Conservation (phyloP, 164 flowering plant genomes). For the Liquidambar formosana region DNA sequence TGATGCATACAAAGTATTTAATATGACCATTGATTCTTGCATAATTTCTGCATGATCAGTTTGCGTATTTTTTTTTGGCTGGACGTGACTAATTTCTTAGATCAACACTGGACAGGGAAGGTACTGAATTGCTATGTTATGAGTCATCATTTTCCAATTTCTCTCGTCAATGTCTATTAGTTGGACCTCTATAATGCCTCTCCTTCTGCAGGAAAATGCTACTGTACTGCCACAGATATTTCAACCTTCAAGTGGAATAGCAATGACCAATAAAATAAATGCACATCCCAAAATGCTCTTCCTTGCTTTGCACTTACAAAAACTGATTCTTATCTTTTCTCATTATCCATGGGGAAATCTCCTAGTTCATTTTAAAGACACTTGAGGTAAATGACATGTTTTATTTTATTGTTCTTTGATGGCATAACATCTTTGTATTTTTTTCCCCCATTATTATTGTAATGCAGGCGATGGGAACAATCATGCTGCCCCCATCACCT, state of each 20-base stretch:
- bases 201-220: slow-evolving; percentile 55
- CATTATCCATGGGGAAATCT: slow-evolving; percentile 86
- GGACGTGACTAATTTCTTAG: no score
- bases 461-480: slow-evolving; percentile 76
- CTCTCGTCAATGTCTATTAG: slow-evolving; percentile 5
- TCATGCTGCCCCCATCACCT: slow-evolving; percentile 81
- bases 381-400: slow-evolving; percentile 66
- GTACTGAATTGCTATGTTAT: slow-evolving; percentile 23
- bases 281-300: slow-evolving; percentile 76
- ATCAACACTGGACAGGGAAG: slow-evolving; percentile 49
- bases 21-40: no score
- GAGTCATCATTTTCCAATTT: not conserved
- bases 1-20: no score
- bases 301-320: slow-evolving; percentile 93
- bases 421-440: no score
- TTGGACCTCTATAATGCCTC: no score
- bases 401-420: no score
- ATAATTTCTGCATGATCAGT: no score
- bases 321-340: slow-evolving; percentile 91
- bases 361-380: slow-evolving; percentile 88
- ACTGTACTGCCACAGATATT: slow-evolving; percentile 58
- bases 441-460: not conserved
- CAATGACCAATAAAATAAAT: slow-evolving; percentile 82
- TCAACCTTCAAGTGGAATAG: slow-evolving; percentile 77
- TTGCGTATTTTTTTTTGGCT: no score